Evolutionary conservation across 306 rosid genomes (phyloP), one percentile per base, ranked within the genome.

Genomic region (Cicer bijugum): DNA sequence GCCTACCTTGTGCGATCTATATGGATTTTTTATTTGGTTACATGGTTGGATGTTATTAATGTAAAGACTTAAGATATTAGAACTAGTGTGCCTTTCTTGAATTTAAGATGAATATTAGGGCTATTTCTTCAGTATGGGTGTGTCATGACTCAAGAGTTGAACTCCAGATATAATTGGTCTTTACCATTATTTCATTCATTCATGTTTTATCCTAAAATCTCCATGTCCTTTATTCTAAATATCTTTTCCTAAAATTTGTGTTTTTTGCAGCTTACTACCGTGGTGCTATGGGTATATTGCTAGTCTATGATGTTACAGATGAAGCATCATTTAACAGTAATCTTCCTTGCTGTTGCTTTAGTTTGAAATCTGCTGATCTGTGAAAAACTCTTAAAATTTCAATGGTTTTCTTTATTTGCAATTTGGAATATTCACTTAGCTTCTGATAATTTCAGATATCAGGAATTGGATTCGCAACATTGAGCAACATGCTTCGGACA

Each of bases 391-490:
- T 47, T 69, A 33, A 50, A 35, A 67, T 69, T 68, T 66, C 9
- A 20, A 39, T 23, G 23, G 50, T 42, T 78, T 66, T 78, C 63
- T 28, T 28, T 28, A 3, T 4, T 28, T 28, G 35, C 8, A 12
- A 8, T 14, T 44, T 63, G 44, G 73, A 75, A 53, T 68, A 59
- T 64, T 77, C 74, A 83, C 44, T 19, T 64, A 33, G 51, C 51
- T 73, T 78, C 48, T 72, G 72, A 43, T 53, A 6, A 72, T 78
- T 81, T 61, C 89, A 93, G 98, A 93, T 76, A 93, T 93, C 78
- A 86, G 94, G 82, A 93, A 93, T 72, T 93, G 98, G 97, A 93
- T 93, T 88, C 97, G 97, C 84, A 93, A 93, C 83, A 93, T 93
- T 38, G 98, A 93, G 87, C 98, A 93, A 62, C 98, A 93, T 80